Evolutionary conservation across 345 rosid species (phyloP), one percentile per base, ranked within the genome.

Genomic region (Eucalyptus erythrocorys): DNA sequence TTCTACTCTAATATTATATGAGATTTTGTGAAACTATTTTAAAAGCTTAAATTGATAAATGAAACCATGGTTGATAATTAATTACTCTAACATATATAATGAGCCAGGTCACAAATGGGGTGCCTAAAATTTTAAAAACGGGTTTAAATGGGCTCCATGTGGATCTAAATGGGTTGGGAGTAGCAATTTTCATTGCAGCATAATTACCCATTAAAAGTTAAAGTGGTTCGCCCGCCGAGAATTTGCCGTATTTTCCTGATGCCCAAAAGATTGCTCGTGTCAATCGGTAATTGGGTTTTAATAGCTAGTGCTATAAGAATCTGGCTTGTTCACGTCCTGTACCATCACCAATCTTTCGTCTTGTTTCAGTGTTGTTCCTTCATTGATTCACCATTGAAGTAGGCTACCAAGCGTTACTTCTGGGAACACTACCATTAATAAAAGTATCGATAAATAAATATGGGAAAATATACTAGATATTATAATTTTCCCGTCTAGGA

Each of bases 31-130:
- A 51, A 0, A 51, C 0, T 2, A 51, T 51, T 51, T 1, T 3
- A 51, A 51, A 8, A 51, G 10, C 2, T 19, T 7, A 51, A 51
- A 51, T 51, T 51, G 2, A 7, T 51, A 51, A 1, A 19, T 51
- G 24, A 7, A 51, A 0, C 1, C 2, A 1, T 51, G 2, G 4
- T 51, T 51, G 10, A 51, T 51, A 51, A 3, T 51, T 51, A 51
- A 51, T 51, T 51, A 51, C 55, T 50, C 22, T 50, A 16, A 50
- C 26, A 0, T 53, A 53, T 19, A 55, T 55, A 55, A 55, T 55
- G 59, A 24, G 61, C 30, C 13, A 24, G 1, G 21, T n/a, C 37
- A 64, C 37, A n/a, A n/a, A 61, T 6, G 71, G 16, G 34, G 15
- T n/a, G 21, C 76, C 71, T 19, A 27, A 64, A 51, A 19, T 51